Base-by-base conservation (phyloP, 495 filamentous ascomycete genomes). In the Annulohypoxylon moriforme region DNA sequence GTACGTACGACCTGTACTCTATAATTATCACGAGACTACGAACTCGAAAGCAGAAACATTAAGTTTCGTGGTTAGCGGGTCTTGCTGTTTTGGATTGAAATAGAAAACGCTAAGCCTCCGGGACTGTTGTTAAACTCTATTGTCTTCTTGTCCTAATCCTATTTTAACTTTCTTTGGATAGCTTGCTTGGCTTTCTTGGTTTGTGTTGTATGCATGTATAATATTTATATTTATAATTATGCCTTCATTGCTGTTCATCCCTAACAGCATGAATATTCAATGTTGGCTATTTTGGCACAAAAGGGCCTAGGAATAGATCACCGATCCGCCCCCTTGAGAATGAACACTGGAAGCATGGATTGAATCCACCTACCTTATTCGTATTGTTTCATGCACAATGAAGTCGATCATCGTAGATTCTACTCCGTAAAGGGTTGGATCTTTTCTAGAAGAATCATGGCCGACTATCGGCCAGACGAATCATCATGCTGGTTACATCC, bases 31-130 rank as follows among this genome's bases (percentile, higher is more conserved):
- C 53, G n/a, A 57, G 33, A 57, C 53, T 22, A 57, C 3, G 3
- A n/a, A 13, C 27, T 22, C 1, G 22, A 7, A 36, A 31, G 22
- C 31, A 36, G 16, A 56, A 57, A 20, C 29, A 22, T 16, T n/a
- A 22, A 20, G 53, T 36, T 36, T 57, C 27, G 31, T 29, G 33
- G 52, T 7, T 24, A 52, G 18, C 25, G 36, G n/a, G 55, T 36
- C 42, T n/a, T n/a, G n/a, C n/a, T 42, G 50, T 60, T 65, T 65
- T 56, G 61, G 47, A 60, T 71, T 36, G 61, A 66, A 56, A 71
- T 62, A 71, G 42, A 62, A 27, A 10, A 62, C 62, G 62, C 57
- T 58, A 71, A 62, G 3, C 53, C 40, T n/a, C 14, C 13, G 3
- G 11, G 4, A 14, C 36, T 10, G 4, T 52, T 34, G 27, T 42